Evolutionary conservation across 1,284 basidiomycete species (phyloP).

Genomic region (Thelephora terrestris): DNA sequence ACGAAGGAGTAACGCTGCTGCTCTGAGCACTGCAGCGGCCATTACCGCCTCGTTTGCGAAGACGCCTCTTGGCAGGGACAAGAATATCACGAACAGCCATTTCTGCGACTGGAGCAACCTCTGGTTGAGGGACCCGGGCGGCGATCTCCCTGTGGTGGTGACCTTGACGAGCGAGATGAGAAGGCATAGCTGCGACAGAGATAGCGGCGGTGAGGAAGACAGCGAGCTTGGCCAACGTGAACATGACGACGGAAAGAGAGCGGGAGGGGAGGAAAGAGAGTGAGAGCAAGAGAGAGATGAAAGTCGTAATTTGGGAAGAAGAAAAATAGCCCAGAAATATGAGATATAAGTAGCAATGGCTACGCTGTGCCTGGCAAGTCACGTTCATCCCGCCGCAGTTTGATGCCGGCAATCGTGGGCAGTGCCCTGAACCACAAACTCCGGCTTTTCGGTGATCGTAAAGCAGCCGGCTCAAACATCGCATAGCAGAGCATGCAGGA

Average conservation of each 20-base stretch:
- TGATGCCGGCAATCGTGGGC: no score
- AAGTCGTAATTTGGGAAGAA: background rate
- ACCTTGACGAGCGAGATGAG: constrained; percentile 28
- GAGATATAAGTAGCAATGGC: no score
- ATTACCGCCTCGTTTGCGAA: constrained; percentile 16
- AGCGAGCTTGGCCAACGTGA: constrained; percentile 32
- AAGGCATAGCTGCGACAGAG: constrained; percentile 34
- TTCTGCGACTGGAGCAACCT: constrained; percentile 13
- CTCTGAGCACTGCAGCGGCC: constrained; percentile 18
- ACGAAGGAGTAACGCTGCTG: constrained; percentile 12
- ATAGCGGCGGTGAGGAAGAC: constrained; percentile 35
- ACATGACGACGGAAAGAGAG: constrained; percentile 29
- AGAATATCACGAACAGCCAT: constrained; percentile 9
- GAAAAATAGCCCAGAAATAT: no score
- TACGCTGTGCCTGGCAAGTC: background rate
- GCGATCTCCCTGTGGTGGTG: constrained; percentile 23
- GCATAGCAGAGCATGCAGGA: background rate
- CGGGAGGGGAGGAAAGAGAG: constrained; percentile 8
- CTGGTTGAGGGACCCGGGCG: constrained; percentile 26
- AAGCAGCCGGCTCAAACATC: background rate
- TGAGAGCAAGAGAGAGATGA: constrained; percentile 10
- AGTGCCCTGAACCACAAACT: no score
- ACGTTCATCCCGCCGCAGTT: background rate
- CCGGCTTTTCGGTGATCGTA: background rate
- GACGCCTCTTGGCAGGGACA: constrained; percentile 3